Conservation (phyloP, 257 asterid genomes). For the Coffea canephora region DNA sequence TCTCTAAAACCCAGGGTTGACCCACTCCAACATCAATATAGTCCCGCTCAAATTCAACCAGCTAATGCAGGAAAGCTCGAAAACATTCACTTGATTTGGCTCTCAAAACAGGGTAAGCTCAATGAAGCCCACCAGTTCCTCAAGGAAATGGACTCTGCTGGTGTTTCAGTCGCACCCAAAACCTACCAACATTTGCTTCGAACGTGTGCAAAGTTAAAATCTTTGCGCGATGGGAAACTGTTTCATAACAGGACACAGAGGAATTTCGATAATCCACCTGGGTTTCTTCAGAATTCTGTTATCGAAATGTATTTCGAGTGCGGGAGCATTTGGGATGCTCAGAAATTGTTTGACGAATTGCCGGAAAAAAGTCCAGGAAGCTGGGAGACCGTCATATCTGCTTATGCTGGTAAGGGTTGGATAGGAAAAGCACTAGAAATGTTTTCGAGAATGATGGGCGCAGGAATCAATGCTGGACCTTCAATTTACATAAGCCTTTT, state of each 20-base stretch:
- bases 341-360: slow-evolving; percentile 49
- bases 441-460: slow-evolving; percentile 27
- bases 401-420: slow-evolving; percentile 41
- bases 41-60: slow-evolving; percentile 6
- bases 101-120: slow-evolving; percentile 47
- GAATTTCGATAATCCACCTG: slow-evolving; percentile 25
- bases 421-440: slow-evolving; percentile 26
- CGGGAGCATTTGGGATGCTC: slow-evolving; percentile 38
- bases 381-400: slow-evolving; percentile 45
- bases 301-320: slow-evolving; percentile 42
- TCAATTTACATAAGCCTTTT: slow-evolving; percentile 32
- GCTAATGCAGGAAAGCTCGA: slow-evolving; percentile 33
- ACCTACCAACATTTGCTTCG: slow-evolving; percentile 45
- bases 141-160: slow-evolving; percentile 39
- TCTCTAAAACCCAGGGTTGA: not conserved
- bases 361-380: slow-evolving; percentile 29
- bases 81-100: slow-evolving; percentile 48
- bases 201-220: slow-evolving; percentile 36
- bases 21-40: not conserved
- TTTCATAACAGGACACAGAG: slow-evolving; percentile 26
- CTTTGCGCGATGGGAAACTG: slow-evolving; percentile 35
- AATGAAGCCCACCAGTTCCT: slow-evolving; percentile 51
- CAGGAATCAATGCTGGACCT: slow-evolving; percentile 22
- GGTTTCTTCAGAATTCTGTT: slow-evolving; percentile 27
- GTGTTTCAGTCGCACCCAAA: slow-evolving; percentile 35